Evolutionary conservation across 108 stramenopile genomes (phyloP), one percentile per base, ranked within the genome.

Genomic region (Cyclotella kingstonii): DNA sequence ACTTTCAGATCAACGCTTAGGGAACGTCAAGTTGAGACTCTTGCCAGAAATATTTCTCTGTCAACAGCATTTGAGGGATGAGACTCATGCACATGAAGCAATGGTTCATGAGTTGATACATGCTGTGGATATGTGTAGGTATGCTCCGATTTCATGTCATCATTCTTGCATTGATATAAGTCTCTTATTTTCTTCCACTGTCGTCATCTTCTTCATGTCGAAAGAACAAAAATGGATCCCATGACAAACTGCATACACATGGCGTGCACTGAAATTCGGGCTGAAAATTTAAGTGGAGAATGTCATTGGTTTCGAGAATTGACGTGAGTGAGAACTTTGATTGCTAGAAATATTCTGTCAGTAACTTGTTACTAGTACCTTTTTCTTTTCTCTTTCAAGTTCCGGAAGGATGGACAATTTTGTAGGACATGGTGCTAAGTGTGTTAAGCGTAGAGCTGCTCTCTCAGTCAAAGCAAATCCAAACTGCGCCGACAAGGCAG

Each of bases 191-290:
- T 26, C 23, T 10, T 50, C 23, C 23, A 26, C n/a, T n/a, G 4
- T 40, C 4, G 2, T 15, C 14, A 40, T 40, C 39, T n/a, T n/a
- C n/a, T n/a, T n/a, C n/a, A n/a, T n/a, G n/a, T n/a, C n/a, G n/a
- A 33, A 47, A 62, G 91, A 21, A 81, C 83, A 19, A 93, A 87
- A 58, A 65, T 80, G 63, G 79, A 80, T 43, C 73, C 67, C n/a
- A 65, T 73, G 45, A 73, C 64, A 43, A 71, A 91, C 69, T 91
- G 89, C 55, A 80, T 89, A 57, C 93, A 94, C 39, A 54, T 95
- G 66, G 94, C 94, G 2, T 95, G 94, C 54, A 93, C 94, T 21
- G 94, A 95, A 69, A 91, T 95, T 54, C 77, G 94, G 11, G 94
- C 94, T 0, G 91, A 92, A 65, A 92, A 95, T 62, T 68, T 95